A percentile compares a stretch with the other conserved stretches of the same genome.
Conservation (phyloP, 1,284 basidiomycete species). For the Melampsora americana region DNA sequence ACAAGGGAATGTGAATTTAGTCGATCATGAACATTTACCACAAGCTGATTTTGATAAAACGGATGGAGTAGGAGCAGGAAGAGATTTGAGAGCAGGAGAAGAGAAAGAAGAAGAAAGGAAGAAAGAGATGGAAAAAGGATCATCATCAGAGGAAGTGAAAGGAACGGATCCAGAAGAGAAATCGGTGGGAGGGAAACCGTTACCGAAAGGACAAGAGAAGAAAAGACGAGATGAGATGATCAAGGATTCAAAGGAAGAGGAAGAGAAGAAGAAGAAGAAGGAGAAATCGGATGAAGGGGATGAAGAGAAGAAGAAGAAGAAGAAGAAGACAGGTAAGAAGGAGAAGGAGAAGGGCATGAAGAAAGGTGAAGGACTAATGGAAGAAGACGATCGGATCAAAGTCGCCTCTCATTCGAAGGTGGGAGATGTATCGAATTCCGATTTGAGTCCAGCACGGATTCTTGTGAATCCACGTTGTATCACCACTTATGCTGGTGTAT, state of each 20-base stretch:
- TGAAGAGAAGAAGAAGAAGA: constrained; percentile 38
- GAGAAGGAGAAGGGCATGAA: constrained; percentile 46
- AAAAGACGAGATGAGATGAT: constrained; percentile 26
- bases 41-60: constrained; percentile 43
- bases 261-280: constrained; percentile 48
- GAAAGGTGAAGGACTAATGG: constrained; percentile 44
- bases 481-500: constrained; percentile 92
- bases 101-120: constrained; percentile 35
- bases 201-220: constrained; percentile 42
- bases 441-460: constrained; percentile 79
- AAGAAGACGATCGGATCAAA: constrained; percentile 57
- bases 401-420: constrained; percentile 57
- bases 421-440: constrained; percentile 72
- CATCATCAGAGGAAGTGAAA: neutral
- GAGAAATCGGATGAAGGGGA: constrained; percentile 44
- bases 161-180: constrained; percentile 10
- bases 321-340: constrained; percentile 46
- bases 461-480: constrained; percentile 90
- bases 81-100: constrained; percentile 36
- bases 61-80: constrained; percentile 35
- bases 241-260: constrained; percentile 13
- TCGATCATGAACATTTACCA: constrained; percentile 34
- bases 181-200: constrained; percentile 38
- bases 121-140: constrained; percentile 17
- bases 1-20: constrained; percentile 38